phyloP scores from a whole-genome alignment of 257 asterid genomes.

The Salvia rosmarinus region DNA sequence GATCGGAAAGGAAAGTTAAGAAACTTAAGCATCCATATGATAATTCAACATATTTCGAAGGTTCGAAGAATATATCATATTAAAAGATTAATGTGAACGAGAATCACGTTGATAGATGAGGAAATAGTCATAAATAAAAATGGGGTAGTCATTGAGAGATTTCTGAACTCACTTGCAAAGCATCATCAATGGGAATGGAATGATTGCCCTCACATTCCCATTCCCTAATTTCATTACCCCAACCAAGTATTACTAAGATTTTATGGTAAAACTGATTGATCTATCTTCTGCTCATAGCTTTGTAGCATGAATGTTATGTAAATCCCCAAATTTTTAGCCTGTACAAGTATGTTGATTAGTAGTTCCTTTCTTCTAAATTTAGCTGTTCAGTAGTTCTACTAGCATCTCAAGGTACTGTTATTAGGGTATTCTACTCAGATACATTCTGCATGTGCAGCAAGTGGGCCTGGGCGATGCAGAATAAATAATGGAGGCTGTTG shows the following conservation, averaged over 20 bases:
- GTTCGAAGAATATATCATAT: background rate
- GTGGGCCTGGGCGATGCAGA: conserved; percentile 75
- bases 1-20: background rate
- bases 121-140: background rate
- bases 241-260: background rate
- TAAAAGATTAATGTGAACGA: background rate
- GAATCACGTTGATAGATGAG: background rate
- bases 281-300: background rate
- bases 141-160: background rate
- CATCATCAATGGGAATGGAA: background rate
- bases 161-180: background rate
- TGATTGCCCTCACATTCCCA: background rate
- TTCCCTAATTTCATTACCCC: background rate
- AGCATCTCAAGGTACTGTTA: conserved; percentile 7
- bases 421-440: conserved; percentile 1
- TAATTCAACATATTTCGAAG: background rate
- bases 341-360: background rate
- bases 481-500: conserved; percentile 92
- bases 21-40: background rate
- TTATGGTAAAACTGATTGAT: background rate
- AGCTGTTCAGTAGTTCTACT: no score
- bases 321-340: background rate
- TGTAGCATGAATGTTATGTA: background rate
- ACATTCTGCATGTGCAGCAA: conserved; percentile 41
- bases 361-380: no score